Base-by-base conservation (phyloP, 192 early-diverging fungal genomes). In the Backusella mclennaniae region DNA sequence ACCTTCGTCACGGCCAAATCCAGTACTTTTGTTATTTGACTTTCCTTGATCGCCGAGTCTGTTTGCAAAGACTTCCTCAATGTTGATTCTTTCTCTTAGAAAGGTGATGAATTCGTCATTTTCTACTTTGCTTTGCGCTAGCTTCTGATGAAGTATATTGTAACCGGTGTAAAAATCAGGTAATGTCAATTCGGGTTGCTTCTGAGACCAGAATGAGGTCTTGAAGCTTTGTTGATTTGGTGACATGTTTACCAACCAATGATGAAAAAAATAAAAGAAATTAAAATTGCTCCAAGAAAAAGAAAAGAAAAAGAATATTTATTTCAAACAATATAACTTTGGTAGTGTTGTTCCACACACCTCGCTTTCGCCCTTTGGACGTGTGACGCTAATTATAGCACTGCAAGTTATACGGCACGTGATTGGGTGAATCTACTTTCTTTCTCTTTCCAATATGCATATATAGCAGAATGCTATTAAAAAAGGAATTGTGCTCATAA, bases 51-150 rank as follows among this genome's bases (percentile, higher is more conserved):
- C 84, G 3, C 41, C 31, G 15, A 86, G 52, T 67, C 77, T 81
- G 38, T 75, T 82, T 15, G 76, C 82, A 70, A 85, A 87, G 1
- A 73, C 76, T 74, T 85, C 84, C 71, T 86, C 82, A 23, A 85
- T 80, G 17, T 85, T 77, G 44, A 88, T 81, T 14, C 87, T 80
- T 33, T 88, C 88, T 46, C 79, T 81, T 33, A 89, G 69, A 73
- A 87, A 89, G 14, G 66, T 69, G 38, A 89, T 72, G 41, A 89
- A 79, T 76, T 89, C 88, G 21, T 89, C 87, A 76, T 89, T 87
- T 68, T 89, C 88, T 4, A 83, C 66, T 19, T 76, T 86, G 29
- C 87, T 83, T 66, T 89, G 88, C 33, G 83, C 81, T 4, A 88
- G 53, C 66, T 89, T 89, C 26, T 80, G 76, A 82, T 89, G 87